These are phyloP conservation scores for Pichia sp. DNA, from an alignment of 1,139 yeast species.

Conservation along the genomic window DNA sequence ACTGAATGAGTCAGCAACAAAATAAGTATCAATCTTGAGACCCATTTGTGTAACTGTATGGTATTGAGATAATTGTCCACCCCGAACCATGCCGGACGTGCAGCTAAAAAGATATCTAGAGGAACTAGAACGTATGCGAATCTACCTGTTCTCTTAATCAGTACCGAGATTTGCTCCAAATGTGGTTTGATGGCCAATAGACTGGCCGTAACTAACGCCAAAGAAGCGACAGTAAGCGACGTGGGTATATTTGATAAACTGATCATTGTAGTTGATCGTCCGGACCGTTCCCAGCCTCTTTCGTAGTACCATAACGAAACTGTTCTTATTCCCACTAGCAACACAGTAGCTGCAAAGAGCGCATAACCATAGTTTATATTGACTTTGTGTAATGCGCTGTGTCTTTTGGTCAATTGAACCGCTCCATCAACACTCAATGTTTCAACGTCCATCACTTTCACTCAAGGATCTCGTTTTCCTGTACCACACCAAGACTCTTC, in stretches of 20 bases:
- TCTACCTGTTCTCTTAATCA: constrained; percentile 41
- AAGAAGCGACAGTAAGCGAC: constrained; percentile 10
- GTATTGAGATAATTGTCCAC: constrained; percentile 48
- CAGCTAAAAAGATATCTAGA: constrained; percentile 47
- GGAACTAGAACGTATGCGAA: constrained; percentile 61
- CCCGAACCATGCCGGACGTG: constrained; percentile 55
- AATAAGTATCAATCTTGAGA: constrained; percentile 54
- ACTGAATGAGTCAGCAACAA: constrained; percentile 48
- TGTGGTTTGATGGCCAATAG: constrained; percentile 16
- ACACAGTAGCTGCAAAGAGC: constrained; percentile 15
- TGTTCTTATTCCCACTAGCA: constrained; percentile 17
- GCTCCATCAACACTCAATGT: neutral
- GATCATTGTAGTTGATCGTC: constrained; percentile 23
- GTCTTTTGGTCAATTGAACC: constrained; percentile 16
- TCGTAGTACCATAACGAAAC: constrained; percentile 17
- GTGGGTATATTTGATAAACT: constrained; percentile 18
- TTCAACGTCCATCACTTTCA: neutral
- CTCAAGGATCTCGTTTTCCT: neutral
- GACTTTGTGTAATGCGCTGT: constrained; percentile 20
- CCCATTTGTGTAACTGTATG: constrained; percentile 69
- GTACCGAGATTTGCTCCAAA: constrained; percentile 15
- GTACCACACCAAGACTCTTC: too few species aligned
- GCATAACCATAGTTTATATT: constrained; percentile 26
- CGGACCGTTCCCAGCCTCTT: constrained; percentile 22
- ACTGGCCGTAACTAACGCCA: constrained; percentile 6